Percentiles rank a stretch among this genome's conserved stretches.
These are phyloP conservation scores for Galerina sulciceps DNA, from an alignment of 768 basidiomycete species.

Conservation along the genomic window DNA sequence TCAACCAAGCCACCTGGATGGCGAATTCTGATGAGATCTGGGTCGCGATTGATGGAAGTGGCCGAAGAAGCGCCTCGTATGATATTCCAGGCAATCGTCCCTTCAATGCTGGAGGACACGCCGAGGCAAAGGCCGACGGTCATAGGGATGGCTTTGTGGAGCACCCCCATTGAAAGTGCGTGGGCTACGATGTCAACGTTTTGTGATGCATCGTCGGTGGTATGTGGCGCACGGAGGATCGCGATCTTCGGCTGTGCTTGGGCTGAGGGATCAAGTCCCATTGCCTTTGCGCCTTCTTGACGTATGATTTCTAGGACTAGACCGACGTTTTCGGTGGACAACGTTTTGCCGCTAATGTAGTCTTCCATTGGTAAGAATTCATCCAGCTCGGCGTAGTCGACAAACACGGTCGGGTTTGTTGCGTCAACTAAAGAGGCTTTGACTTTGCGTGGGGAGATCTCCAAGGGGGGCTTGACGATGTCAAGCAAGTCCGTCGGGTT, in stretches of 20 bases:
- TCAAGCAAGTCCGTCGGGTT: slow-evolving; percentile 48
- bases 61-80: slow-evolving; percentile 19
- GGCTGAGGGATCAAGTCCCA: slow-evolving; percentile 66
- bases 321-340: slow-evolving; percentile 25
- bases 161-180: slow-evolving; percentile 72
- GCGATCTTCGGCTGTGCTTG: slow-evolving; percentile 78
- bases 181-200: slow-evolving; percentile 56
- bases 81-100: slow-evolving; percentile 58
- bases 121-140: slow-evolving; percentile 74
- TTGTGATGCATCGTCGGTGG: slow-evolving; percentile 23
- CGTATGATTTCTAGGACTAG: slow-evolving; percentile 56
- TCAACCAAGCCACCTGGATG: slow-evolving; percentile 74
- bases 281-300: slow-evolving; percentile 54
- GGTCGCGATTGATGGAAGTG: slow-evolving; percentile 6
- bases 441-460: slow-evolving; percentile 20
- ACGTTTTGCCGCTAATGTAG: slow-evolving; percentile 35
- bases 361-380: slow-evolving; percentile 40
- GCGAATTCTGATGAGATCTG: slow-evolving; percentile 49
- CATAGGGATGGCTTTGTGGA: slow-evolving; percentile 75
- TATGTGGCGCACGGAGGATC: slow-evolving; percentile 44
- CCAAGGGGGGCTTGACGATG: slow-evolving; percentile 24
- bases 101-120: slow-evolving; percentile 59
- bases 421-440: slow-evolving; percentile 68
- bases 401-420: slow-evolving; percentile 76
- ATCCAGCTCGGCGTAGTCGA: slow-evolving; percentile 47